Conservation (phyloP, 257 asterid species). For the Salvia splendens region DNA sequence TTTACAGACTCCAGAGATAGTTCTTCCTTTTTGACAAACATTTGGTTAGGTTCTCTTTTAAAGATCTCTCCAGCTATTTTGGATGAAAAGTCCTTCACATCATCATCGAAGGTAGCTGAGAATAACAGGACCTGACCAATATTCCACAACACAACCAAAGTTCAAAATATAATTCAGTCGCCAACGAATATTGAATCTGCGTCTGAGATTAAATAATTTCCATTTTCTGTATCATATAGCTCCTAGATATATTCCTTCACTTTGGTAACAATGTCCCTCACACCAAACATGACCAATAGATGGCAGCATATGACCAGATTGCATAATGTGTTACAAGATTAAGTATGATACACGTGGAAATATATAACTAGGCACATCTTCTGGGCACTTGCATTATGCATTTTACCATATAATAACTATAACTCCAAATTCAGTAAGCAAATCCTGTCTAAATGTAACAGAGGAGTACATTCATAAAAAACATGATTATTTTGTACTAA, state of each 20-base stretch:
- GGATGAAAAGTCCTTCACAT: slow-evolving; percentile 64
- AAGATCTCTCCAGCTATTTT: slow-evolving; percentile 49
- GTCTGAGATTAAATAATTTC: slow-evolving; percentile 1
- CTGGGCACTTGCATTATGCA: slow-evolving; percentile 7
- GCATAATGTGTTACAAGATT: background rate
- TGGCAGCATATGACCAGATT: background rate
- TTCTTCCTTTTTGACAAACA: slow-evolving; percentile 65
- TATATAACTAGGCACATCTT: slow-evolving; percentile 6
- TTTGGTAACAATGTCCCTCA: no score
- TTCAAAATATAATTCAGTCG: slow-evolving; percentile 8
- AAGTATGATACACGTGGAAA: background rate
- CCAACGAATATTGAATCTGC: slow-evolving; percentile 13
- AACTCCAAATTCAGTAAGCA: slow-evolving; percentile 13
- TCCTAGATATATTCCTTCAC: no score
- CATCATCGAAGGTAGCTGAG: slow-evolving; percentile 73
- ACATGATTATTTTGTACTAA: background rate
- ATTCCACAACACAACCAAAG: slow-evolving; percentile 22
- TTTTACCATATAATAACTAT: background rate
- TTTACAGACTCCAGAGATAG: slow-evolving; percentile 50
- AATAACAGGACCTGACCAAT: slow-evolving; percentile 53
- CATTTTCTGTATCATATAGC: no score
- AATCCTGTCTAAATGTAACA: background rate
- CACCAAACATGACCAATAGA: background rate
- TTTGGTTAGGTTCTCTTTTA: slow-evolving; percentile 64
- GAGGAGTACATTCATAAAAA: slow-evolving; percentile 12